Base-by-base conservation (phyloP, 2,329 filamentous ascomycete genomes). In the Colletotrichum sp. region DNA sequence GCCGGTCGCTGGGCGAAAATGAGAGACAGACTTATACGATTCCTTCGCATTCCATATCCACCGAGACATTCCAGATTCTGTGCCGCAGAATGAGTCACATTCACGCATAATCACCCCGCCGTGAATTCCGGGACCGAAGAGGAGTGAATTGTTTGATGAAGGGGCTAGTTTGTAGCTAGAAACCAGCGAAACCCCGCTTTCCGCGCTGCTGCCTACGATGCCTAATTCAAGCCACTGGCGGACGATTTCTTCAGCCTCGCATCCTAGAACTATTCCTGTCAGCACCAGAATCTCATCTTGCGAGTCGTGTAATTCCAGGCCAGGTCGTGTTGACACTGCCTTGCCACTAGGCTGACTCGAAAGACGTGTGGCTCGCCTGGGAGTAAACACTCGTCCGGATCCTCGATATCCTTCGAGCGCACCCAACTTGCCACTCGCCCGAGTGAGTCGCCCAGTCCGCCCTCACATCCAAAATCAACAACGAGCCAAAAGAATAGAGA, bases 191-290 rank as follows among this genome's bases (percentile, higher is more conserved):
- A 48, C 69, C 69, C 73, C 73, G 69, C 69, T 72, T 57, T 61
- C 15, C 22, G 39, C 34, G 63, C 69, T 64, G 73, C 39, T 75
- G 69, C 73, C 69, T 75, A 8, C 59, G 27, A 59, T 63, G 44
- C 59, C 25, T 11, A 25, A 22, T 4, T 27, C 22, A 44, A 34
- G 13, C 25, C 36, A 48, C 44, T 52, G 3, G 44, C 44, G 44
- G 44, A 25, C 32, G 15, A 27, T 6, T 36, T 22, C 2, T 15
- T 63, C 39, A 32, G 69, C 13, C 52, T 68, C 34, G n/a, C 22
- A 34, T 25, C 11, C 32, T 52, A 13, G 34, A 64, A 22, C 9
- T 16, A 32, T 25, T 64, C 34, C 55, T 55, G 19, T 36, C 8
- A 61, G 39, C 39, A 71, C n/a, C 8, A 36, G 16, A n/a, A 13